These are phyloP conservation scores for Alternaria arborescens DNA, from an alignment of 2,329 filamentous ascomycete species.

Conservation along the genomic window DNA sequence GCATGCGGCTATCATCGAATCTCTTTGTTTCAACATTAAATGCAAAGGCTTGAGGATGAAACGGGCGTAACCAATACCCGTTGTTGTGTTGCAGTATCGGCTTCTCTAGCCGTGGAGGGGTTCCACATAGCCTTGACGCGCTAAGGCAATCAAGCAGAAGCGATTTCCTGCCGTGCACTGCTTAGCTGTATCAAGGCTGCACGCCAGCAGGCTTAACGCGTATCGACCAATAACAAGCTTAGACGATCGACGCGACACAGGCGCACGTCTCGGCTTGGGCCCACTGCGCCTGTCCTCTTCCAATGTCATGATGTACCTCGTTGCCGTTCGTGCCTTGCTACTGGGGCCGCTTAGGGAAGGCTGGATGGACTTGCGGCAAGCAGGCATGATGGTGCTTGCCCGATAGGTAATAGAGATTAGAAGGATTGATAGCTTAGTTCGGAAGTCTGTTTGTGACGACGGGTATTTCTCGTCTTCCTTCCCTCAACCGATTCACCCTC, in stretches of 20 bases:
- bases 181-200: constrained; percentile 16
- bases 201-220: constrained; percentile 9
- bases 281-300: neutral
- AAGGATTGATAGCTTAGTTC: constrained; percentile 8
- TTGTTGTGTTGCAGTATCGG: neutral
- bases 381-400: neutral
- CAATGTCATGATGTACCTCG: constrained; percentile 7
- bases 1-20: neutral
- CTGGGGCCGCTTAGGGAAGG: constrained; percentile 7
- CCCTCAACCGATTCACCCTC: neutral
- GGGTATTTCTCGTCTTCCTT: neutral
- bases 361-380: neutral
- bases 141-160: neutral
- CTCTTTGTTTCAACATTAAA: neutral
- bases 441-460: neutral
- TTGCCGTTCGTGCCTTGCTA: constrained; percentile 9
- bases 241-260: neutral
- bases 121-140: neutral
- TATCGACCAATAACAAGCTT: constrained; percentile 5
- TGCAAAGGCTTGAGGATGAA: neutral
- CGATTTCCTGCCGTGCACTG: constrained; percentile 2
- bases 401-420: constrained; percentile 2
- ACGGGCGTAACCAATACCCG: neutral
- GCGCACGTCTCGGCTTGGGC: constrained; percentile 3
- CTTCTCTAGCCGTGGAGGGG: neutral